A percentile compares a stretch with the other conserved stretches of the same genome.
Evolutionary conservation across 371 early-diverging fungal species (phyloP).

Genomic region (Mucor lusitanicus): DNA sequence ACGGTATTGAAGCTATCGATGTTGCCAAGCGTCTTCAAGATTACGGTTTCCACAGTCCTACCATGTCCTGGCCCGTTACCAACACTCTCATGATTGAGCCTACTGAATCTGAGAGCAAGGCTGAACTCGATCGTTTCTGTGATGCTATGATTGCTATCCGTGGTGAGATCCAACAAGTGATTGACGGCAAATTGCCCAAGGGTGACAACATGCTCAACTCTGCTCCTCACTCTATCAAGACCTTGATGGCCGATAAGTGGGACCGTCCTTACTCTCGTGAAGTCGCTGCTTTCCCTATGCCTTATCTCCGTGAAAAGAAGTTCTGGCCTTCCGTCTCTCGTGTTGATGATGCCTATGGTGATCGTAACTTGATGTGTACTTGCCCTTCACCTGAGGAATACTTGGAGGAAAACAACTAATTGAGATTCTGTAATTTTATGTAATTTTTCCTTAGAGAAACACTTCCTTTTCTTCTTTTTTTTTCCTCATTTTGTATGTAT

Average conservation of each 20-base stretch:
- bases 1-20: slow-evolving; percentile 91
- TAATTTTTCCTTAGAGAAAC: background rate
- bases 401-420: slow-evolving; percentile 13
- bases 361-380: slow-evolving; percentile 91
- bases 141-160: slow-evolving; percentile 97
- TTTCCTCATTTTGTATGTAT: background rate
- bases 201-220: slow-evolving; percentile 85
- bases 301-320: slow-evolving; percentile 80
- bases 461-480: background rate
- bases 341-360: slow-evolving; percentile 95
- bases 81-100: slow-evolving; percentile 99
- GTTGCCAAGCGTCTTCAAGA: slow-evolving; percentile 98
- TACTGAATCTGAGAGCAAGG: slow-evolving; percentile 94
- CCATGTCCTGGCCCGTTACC: slow-evolving; percentile 98
- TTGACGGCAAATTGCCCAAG: slow-evolving; percentile 79
- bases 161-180: slow-evolving; percentile 85
- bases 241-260: slow-evolving; percentile 80
- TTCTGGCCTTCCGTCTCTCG: slow-evolving; percentile 94
- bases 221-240: slow-evolving; percentile 87
- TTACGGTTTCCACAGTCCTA: slow-evolving; percentile 97
- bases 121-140: slow-evolving; percentile 94
- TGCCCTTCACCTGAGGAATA: slow-evolving; percentile 74
- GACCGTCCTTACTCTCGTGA: slow-evolving; percentile 82
- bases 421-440: background rate
- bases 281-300: slow-evolving; percentile 90